Conservation (phyloP, 805 yeast genomes). For the Candida silvicultrix region DNA sequence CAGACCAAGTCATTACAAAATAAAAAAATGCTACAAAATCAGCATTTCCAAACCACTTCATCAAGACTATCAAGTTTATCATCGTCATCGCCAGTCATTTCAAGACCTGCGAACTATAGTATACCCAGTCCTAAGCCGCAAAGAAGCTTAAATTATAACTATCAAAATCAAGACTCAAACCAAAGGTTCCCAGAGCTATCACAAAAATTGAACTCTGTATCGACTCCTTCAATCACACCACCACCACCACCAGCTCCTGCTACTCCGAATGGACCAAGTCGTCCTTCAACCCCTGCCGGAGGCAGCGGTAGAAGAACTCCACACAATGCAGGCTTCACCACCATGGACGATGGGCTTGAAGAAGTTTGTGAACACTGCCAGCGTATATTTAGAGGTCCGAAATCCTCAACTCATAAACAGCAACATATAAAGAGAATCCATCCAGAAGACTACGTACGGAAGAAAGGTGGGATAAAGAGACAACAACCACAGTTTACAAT, state of each 20-base stretch:
- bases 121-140: background rate
- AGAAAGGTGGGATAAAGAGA: slow-evolving; percentile 36
- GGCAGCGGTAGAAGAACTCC: slow-evolving; percentile 1
- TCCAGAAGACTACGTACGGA: slow-evolving; percentile 38
- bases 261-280: background rate
- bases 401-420: slow-evolving; percentile 40
- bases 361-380: slow-evolving; percentile 37
- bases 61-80: background rate
- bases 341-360: slow-evolving; percentile 15
- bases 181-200: background rate
- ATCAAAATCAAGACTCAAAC: background rate
- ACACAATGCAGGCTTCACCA: slow-evolving; percentile 16
- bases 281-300: background rate
- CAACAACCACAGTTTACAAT: background rate
- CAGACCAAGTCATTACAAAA: background rate
- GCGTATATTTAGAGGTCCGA: slow-evolving; percentile 39
- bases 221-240: background rate
- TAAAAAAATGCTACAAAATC: background rate
- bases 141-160: background rate
- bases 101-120: background rate
- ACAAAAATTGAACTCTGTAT: background rate
- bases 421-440: slow-evolving; percentile 41
- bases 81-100: background rate
- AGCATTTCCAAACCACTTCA: background rate
- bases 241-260: background rate